phyloP scores from a whole-genome alignment of 768 basidiomycete genomes.

The Piloderma croceum region DNA sequence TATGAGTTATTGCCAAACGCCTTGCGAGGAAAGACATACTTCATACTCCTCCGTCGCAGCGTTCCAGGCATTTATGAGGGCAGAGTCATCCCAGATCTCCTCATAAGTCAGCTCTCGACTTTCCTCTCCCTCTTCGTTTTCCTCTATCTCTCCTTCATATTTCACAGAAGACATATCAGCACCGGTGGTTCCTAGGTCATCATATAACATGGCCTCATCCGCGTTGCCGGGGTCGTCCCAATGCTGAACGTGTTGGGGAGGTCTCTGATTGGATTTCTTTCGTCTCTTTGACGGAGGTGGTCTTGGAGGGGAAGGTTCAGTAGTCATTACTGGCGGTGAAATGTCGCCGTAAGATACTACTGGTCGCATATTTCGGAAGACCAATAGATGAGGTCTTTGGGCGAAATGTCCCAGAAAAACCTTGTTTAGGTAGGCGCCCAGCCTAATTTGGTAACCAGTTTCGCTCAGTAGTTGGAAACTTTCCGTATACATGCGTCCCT shows the following conservation, averaged over 20 bases:
- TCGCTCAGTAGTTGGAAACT: too few species aligned
- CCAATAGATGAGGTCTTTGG: too few species aligned
- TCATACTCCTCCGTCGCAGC: constrained; percentile 80
- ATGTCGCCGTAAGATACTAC: constrained; percentile 65
- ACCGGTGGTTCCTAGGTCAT: too few species aligned
- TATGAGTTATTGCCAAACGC: too few species aligned
- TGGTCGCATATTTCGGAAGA: constrained; percentile 36
- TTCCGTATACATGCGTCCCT: too few species aligned
- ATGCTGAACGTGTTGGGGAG: constrained; percentile 30
- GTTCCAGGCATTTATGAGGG: constrained; percentile 78
- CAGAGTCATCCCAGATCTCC: constrained; percentile 86
- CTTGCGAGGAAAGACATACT: constrained; percentile 32
- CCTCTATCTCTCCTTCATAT: constrained; percentile 27
- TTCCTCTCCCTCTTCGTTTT: constrained; percentile 39
- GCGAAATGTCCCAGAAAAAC: too few species aligned
- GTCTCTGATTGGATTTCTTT: constrained; percentile 35
- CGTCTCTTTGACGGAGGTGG: constrained; percentile 52
- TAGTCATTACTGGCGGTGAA: constrained; percentile 8
- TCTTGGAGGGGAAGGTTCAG: constrained; percentile 10
- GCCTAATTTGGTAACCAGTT: too few species aligned
- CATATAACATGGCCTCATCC: constrained; percentile 25
- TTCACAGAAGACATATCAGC: constrained; percentile 11
- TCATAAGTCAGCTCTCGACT: constrained; percentile 61
- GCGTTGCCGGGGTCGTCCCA: constrained; percentile 37
- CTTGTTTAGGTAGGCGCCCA: too few species aligned